Percentiles rank a stretch among this genome's conserved stretches.
These are phyloP conservation scores for Furculomyces boomerangus DNA, from an alignment of 371 early-diverging fungal genomes.

Conservation along the genomic window DNA sequence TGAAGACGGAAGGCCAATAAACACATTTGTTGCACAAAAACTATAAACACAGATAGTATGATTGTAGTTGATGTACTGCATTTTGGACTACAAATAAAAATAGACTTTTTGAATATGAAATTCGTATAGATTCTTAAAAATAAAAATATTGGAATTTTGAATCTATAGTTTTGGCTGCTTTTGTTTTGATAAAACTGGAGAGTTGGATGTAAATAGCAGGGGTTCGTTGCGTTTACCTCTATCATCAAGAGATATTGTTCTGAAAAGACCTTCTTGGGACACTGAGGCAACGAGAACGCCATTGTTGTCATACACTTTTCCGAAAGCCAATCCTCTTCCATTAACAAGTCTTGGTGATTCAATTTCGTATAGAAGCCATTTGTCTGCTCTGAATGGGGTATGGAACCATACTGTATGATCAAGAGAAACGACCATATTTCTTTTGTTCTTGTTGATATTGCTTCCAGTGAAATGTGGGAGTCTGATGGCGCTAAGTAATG, in stretches of 20 bases:
- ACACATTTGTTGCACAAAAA: no score
- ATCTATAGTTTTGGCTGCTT: background rate
- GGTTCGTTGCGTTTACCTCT: no score
- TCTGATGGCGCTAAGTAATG: background rate
- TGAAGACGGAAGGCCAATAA: no score
- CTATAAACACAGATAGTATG: no score
- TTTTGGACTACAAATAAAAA: no score
- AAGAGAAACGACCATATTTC: conserved; percentile 38
- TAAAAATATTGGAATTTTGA: no score
- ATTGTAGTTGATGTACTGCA: no score
- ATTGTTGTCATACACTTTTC: conserved; percentile 56
- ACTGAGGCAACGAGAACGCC: conserved; percentile 59
- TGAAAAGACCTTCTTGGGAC: conserved; percentile 37
- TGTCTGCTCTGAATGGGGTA: conserved; percentile 64
- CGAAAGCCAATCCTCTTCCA: conserved; percentile 63
- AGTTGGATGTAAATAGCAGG: background rate
- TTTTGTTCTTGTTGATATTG: background rate
- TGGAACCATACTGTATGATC: conserved; percentile 91
- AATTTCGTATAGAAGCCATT: conserved; percentile 73
- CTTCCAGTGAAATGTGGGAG: background rate
- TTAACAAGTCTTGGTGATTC: conserved; percentile 46
- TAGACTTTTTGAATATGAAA: no score
- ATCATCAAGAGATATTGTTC: no score
- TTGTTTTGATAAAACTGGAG: background rate
- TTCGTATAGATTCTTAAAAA: no score